A percentile compares a stretch with the other conserved stretches of the same genome.
Conservation (phyloP, 1,284 basidiomycete genomes). For the Ustilago bromivora region DNA sequence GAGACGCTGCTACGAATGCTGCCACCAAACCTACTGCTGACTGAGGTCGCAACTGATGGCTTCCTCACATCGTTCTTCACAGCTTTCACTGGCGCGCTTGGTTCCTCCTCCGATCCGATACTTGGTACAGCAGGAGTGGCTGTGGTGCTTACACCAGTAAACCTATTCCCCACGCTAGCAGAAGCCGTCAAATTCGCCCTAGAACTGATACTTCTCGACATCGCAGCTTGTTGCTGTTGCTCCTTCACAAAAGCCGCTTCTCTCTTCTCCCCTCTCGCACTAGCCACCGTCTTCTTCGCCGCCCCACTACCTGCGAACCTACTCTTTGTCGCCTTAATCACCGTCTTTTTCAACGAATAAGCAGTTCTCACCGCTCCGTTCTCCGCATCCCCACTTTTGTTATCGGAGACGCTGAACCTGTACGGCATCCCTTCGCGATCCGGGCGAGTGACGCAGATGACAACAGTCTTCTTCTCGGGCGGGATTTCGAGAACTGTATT, state of each 20-base stretch:
- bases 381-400: neutral
- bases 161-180: constrained; percentile 28
- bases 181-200: constrained; percentile 17
- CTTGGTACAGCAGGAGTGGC: constrained; percentile 2
- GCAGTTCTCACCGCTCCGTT: constrained; percentile 14
- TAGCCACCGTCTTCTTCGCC: constrained; percentile 23
- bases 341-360: constrained; percentile 37
- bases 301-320: constrained; percentile 25
- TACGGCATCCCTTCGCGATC: constrained; percentile 45
- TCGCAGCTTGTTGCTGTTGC: constrained; percentile 36
- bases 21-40: constrained; percentile 27
- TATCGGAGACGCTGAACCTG: constrained; percentile 27
- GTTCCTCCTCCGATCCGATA: neutral
- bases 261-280: constrained; percentile 19
- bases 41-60: constrained; percentile 20
- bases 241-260: constrained; percentile 28
- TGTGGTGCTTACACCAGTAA: constrained; percentile 20
- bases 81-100: neutral
- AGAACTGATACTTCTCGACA: constrained; percentile 34
- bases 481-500: constrained; percentile 43
- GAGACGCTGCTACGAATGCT: constrained; percentile 42
- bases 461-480: constrained; percentile 34
- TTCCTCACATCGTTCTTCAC: constrained; percentile 4
- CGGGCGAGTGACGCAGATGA: constrained; percentile 37
- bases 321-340: constrained; percentile 44